These are phyloP conservation scores for Cryphonectria japonica DNA, from an alignment of 2,329 filamentous ascomycete species.

Conservation along the genomic window DNA sequence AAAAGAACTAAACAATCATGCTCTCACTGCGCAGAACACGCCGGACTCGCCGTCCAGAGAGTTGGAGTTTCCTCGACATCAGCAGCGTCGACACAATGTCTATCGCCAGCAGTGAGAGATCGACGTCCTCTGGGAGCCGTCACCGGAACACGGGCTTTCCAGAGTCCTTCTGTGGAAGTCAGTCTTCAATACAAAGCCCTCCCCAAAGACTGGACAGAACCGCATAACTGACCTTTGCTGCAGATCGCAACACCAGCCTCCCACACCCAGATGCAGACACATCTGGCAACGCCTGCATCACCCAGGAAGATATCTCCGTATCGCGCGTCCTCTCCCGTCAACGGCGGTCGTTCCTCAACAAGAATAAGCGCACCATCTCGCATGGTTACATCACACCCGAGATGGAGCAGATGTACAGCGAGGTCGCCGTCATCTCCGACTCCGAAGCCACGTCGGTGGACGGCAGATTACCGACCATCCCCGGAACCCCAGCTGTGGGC, in stretches of 20 bases:
- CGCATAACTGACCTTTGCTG: not conserved
- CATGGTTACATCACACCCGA: conserved; percentile 49
- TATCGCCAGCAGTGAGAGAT: conserved; percentile 26
- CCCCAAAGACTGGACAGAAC: not conserved
- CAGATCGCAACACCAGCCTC: conserved; percentile 63
- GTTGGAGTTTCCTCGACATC: conserved; percentile 22
- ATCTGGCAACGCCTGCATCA: conserved; percentile 59
- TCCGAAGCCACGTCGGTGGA: conserved; percentile 28
- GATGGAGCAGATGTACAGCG: conserved; percentile 41
- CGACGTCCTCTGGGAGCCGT: conserved; percentile 30
- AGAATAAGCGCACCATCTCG: conserved; percentile 51
- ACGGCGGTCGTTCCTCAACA: conserved; percentile 51
- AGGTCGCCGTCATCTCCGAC: conserved; percentile 34
- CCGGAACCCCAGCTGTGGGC: conserved; percentile 24
- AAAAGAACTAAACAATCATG: conserved; percentile 26
- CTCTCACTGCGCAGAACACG: conserved; percentile 25
- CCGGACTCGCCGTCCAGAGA: conserved; percentile 21
- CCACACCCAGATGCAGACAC: conserved; percentile 66
- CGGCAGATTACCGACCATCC: conserved; percentile 30
- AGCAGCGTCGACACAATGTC: conserved; percentile 26
- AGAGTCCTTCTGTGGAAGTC: conserved; percentile 53
- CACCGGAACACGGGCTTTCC: conserved; percentile 55
- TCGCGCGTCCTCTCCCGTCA: conserved; percentile 47
- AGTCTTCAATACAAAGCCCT: conserved; percentile 32
- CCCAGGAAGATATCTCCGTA: conserved; percentile 55